Evolutionary conservation across 2,329 filamentous ascomycete genomes (phyloP), one percentile per base, ranked within the genome.

Genomic region (Nannizzia gypsea): DNA sequence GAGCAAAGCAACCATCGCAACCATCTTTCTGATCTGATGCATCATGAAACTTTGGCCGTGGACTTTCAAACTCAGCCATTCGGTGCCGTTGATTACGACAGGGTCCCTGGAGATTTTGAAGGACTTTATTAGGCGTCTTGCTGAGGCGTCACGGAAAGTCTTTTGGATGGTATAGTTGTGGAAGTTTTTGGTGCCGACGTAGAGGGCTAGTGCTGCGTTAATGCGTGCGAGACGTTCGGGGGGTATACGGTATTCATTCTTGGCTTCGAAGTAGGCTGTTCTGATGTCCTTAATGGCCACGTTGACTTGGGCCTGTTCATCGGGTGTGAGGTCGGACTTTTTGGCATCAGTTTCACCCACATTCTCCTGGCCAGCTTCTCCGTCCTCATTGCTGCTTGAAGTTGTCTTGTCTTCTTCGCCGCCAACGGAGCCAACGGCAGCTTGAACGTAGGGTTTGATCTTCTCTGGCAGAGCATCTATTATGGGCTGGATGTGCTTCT

Each of bases 31-130:
- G 73, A 99, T 99, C 77, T 99, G 93, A 74, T 99, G 93, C 93
- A 99, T 99, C 93, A 99, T 99, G 80, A 99, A 99, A 69, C 87
- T 92, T 74, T 99, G 93, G 0, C 93, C 93, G 73, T 99, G 93
- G 24, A 99, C 91, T 72, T 95, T 96, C 65, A 97, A 80, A 48
- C 88, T 93, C 3, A 99, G 80, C 93, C 93, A 99, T 77, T 99
- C 88, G 1, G 90, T 96, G 69, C 92, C 85, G 72, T 89, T 84
- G 73, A 95, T 95, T 69, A 90, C 83, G 68, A 96, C 86, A 0
- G 90, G 90, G 57, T 82, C 78, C 2, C 78, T 76, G 71, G 90
- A 87, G 61, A 90, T 86, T 40, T 86, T 79, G 77, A 99, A 99
- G 1, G 89, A 93, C 72, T 91, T 93, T 78, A 99, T 99, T 69